Evolutionary conservation across 148 eudicot genomes (phyloP), one percentile per base, ranked within the genome.

Genomic region (Persicaria maculosa): DNA sequence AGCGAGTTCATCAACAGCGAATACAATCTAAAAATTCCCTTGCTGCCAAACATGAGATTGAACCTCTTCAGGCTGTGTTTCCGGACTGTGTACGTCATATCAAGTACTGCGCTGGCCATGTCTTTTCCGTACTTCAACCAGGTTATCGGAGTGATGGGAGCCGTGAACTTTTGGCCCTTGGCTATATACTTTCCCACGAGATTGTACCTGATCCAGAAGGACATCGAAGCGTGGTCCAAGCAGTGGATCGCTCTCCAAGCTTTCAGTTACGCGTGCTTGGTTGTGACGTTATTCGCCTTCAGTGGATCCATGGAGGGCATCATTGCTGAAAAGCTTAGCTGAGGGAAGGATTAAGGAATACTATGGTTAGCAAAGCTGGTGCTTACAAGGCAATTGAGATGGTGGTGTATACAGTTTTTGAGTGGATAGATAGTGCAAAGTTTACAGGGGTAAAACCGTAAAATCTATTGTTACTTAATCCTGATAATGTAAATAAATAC

Each of bases 111-210:
- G 25, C 74, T 84, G 7, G 92, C 88, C 6, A 72, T 88, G 48
- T 7, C 46, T 44, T 86, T 88, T 55, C 92, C 89, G 14, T 88
- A 88, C 84, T 88, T 86, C 77, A 86, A 88, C 76, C 81, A 88
- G 77, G 88, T 86, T 15, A 59, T 86, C 50, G 93, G 87, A 72
- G 80, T 89, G 17, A 74, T 83, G 3, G 93, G 90, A 72, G 85
- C 93, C n/a, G 12, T 89, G 20, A 80, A 59, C 74, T 86, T 85
- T 74, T 89, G 93, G 93, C 93, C 93, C 0, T 58, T 89, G 72
- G 80, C 83, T 20, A 79, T 89, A 72, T 88, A 77, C 74, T 88
- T 88, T 74, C 92, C 92, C 2, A 78, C 79, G 47, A 84, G 84
- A 78, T 86, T 88, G 90, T 86, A 86, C 78, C 36, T 84, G 40